phyloP scores from a whole-genome alignment of 805 yeast genomes.

The Blastobotrys peoriensis region DNA sequence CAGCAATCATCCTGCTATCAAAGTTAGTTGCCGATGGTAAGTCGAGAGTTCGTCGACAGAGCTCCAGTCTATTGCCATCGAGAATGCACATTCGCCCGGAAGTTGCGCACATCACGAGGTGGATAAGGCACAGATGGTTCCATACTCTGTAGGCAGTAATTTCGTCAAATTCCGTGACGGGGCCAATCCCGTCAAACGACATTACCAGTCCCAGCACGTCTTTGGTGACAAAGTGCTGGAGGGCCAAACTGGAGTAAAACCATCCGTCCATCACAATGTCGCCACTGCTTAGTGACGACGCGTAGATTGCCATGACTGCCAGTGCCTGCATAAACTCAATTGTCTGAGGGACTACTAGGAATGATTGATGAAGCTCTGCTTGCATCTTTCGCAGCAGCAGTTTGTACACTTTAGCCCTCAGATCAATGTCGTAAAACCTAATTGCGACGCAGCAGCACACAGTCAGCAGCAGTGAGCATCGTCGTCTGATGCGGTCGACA shows the following conservation, averaged over 20 bases:
- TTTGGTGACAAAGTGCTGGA: conserved; percentile 53
- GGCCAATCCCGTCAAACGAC: conserved; percentile 25
- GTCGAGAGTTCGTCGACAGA: conserved; percentile 52
- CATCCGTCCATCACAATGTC: conserved; percentile 59
- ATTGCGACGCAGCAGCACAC: conserved; percentile 59
- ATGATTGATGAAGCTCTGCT: conserved; percentile 42
- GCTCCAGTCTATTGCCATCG: conserved; percentile 53
- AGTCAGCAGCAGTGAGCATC: conserved; percentile 60
- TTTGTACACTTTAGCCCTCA: conserved; percentile 39
- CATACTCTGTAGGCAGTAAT: conserved; percentile 58
- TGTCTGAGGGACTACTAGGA: conserved; percentile 39
- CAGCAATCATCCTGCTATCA: conserved; percentile 79
- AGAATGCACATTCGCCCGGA: conserved; percentile 60
- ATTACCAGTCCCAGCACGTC: conserved; percentile 30
- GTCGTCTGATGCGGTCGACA: conserved; percentile 39
- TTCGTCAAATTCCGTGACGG: conserved; percentile 42
- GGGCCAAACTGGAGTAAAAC: conserved; percentile 60
- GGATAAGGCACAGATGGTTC: conserved; percentile 66
- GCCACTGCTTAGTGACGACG: conserved; percentile 51
- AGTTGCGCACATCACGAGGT: conserved; percentile 57
- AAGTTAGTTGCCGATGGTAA: conserved; percentile 62
- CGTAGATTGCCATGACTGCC: conserved; percentile 59
- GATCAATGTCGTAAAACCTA: conserved; percentile 41
- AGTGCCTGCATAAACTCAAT: conserved; percentile 64
- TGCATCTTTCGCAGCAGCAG: conserved; percentile 42